phyloP scores from a whole-genome alignment of 2,329 filamentous ascomycete genomes.

The Sclerotinia spermophila region DNA sequence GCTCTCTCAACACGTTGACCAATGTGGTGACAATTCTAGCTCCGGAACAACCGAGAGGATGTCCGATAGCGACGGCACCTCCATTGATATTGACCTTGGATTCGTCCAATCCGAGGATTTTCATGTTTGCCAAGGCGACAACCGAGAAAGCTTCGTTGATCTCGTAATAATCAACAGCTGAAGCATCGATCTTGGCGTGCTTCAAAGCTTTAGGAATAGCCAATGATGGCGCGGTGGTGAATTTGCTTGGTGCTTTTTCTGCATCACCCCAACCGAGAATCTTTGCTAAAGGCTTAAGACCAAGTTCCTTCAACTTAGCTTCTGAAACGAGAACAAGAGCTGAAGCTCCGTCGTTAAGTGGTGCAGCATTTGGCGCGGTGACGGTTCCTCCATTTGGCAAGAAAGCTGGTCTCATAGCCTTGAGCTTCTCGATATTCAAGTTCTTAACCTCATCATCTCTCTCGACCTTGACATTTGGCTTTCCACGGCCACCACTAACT shows the following conservation, averaged over 20 bases:
- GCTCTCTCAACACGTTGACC: slow-evolving; percentile 81
- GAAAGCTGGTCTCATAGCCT: slow-evolving; percentile 80
- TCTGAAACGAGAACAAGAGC: slow-evolving; percentile 93
- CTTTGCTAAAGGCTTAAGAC: slow-evolving; percentile 88
- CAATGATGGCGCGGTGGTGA: slow-evolving; percentile 89
- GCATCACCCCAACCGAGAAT: slow-evolving; percentile 98
- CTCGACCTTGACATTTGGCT: slow-evolving; percentile 75
- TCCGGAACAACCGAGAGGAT: slow-evolving; percentile 90
- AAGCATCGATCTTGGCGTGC: slow-evolving; percentile 78
- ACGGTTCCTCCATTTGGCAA: slow-evolving; percentile 79
- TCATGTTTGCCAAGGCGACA: slow-evolving; percentile 93
- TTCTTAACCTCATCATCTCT: slow-evolving; percentile 97
- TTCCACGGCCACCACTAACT: slow-evolving; percentile 83
- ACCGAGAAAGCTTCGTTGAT: slow-evolving; percentile 99
- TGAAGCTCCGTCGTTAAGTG: slow-evolving; percentile 90
- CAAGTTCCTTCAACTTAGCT: slow-evolving; percentile 87
- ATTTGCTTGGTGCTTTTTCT: slow-evolving; percentile 85
- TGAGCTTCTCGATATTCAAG: slow-evolving; percentile 78
- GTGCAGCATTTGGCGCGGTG: slow-evolving; percentile 93
- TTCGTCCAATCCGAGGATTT: slow-evolving; percentile 73
- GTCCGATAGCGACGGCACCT: slow-evolving; percentile 91
- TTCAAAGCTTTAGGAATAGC: slow-evolving; percentile 97
- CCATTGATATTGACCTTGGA: slow-evolving; percentile 95
- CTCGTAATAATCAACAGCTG: slow-evolving; percentile 87
- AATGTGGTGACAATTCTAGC: slow-evolving; percentile 91